Evolutionary conservation across 805 yeast species (phyloP), one percentile per base, ranked within the genome.

Genomic region (Yarrowia deformans): DNA sequence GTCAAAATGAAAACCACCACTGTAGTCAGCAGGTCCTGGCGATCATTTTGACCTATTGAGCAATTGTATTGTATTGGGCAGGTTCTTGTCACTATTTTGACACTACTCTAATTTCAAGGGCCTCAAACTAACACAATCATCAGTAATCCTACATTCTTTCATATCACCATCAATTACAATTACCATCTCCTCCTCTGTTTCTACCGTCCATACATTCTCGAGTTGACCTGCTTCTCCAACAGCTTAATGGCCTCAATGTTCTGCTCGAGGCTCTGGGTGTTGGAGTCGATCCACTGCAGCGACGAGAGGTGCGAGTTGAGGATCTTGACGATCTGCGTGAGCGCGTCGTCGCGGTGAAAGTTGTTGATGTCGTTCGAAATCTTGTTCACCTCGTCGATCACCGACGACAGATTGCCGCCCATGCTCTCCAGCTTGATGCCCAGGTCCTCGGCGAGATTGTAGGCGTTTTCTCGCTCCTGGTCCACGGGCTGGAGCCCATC

Each of bases 221-320:
- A 43, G 48, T 58, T 67, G 19, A 55, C 55, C 66, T 69, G 72
- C 37, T 39, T 63, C 68, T 74, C 77, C 54, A 72, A 37, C 40
- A 63, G 54, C 48, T 76, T 76, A 49, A 77, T 75, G 34, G 73
- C 71, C 42, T 83, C 85, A 70, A 95, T 77, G 77, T 91, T 90
- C 45, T 85, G 84, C 76, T 89, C 91, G 73, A 95, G 82, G 32
- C 81, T 81, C 19, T 83, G 83, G 67, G 97, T 91, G 71, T 88
- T 86, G 71, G 84, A 84, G 75, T 95, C 97, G 69, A 95, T 85
- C 83, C 93, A 93, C 76, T 88, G 92, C 79, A 95, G 84, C 71
- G 97, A 91, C 71, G 93, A 95, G 78, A 95, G 81, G 78, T 95
- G 98, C 56, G 91, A 87, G 76, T 94, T 93, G 76, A 95, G 84